phyloP scores from a whole-genome alignment of 352 stramenopile genomes.

The Globisporangium sylvaticum region DNA sequence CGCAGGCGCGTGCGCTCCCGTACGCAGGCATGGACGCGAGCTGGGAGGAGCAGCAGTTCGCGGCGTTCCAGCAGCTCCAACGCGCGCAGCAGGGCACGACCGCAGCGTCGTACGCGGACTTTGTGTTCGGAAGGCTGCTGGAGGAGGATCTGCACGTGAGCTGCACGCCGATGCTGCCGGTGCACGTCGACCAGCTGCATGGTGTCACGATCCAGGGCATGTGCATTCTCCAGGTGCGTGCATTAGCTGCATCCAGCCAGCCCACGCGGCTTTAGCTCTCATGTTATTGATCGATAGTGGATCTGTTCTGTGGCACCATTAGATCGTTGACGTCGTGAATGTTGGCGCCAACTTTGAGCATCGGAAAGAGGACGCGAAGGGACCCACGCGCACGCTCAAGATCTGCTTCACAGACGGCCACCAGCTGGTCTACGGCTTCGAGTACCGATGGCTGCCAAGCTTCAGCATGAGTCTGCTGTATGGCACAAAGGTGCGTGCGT shows the following conservation, averaged over 20 bases:
- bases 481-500: constrained; percentile 48
- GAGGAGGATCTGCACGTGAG: constrained; percentile 65
- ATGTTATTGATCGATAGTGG: not conserved
- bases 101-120: constrained; percentile 27
- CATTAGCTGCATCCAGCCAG: too few species aligned
- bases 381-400: constrained; percentile 71
- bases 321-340: constrained; percentile 81
- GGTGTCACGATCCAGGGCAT: constrained; percentile 53
- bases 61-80: constrained; percentile 27
- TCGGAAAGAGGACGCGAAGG: constrained; percentile 58
- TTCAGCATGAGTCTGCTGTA: constrained; percentile 51
- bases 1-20: constrained; percentile 25
- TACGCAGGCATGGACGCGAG: constrained; percentile 54
- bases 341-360: constrained; percentile 74
- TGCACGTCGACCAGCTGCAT: constrained; percentile 41
- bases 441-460: constrained; percentile 50
- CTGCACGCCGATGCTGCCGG: constrained; percentile 55
- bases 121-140: constrained; percentile 58
- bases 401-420: constrained; percentile 77
- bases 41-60: constrained; percentile 52
- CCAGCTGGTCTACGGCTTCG: constrained; percentile 72
- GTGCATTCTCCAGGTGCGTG: constrained; percentile 66
- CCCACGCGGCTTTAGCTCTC: too few species aligned
- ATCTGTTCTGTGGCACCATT: not conserved
- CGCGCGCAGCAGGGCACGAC: constrained; percentile 15